These are phyloP conservation scores for Mucor plumbeus DNA, from an alignment of 371 early-diverging fungal species.

Conservation along the genomic window DNA sequence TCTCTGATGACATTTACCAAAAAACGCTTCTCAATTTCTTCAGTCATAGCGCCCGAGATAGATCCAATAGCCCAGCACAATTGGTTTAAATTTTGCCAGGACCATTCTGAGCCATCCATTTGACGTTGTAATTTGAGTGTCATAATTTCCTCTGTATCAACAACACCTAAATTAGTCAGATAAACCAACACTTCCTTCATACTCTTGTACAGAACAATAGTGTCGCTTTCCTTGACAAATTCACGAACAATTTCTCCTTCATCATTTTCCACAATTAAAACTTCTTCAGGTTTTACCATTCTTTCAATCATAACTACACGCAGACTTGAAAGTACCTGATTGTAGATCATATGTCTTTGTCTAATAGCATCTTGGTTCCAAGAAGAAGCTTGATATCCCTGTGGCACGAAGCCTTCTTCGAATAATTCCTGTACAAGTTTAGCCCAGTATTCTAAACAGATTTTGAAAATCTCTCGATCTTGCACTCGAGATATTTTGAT, in stretches of 20 bases:
- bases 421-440: slow-evolving; percentile 87
- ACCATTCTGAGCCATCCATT: slow-evolving; percentile 95
- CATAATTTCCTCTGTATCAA: slow-evolving; percentile 95
- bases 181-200: slow-evolving; percentile 98
- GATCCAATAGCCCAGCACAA: slow-evolving; percentile 99
- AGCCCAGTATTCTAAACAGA: slow-evolving; percentile 97
- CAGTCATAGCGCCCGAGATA: slow-evolving; percentile 95
- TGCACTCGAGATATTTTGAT: slow-evolving; percentile 89
- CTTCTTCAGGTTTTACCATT: slow-evolving; percentile 98
- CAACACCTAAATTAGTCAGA: slow-evolving; percentile 93
- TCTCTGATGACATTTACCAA: slow-evolving; percentile 98
- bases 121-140: slow-evolving; percentile 86
- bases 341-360: slow-evolving; percentile 67
- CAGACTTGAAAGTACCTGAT: slow-evolving; percentile 79
- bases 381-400: slow-evolving; percentile 38
- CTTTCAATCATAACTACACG: slow-evolving; percentile 94
- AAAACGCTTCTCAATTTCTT: slow-evolving; percentile 97
- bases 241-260: slow-evolving; percentile 99
- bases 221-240: slow-evolving; percentile 97
- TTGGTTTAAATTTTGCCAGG: slow-evolving; percentile 96
- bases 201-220: slow-evolving; percentile 96
- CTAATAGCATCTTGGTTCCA: neutral
- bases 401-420: slow-evolving; percentile 60
- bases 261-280: slow-evolving; percentile 98
- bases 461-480: slow-evolving; percentile 97